These are phyloP conservation scores for Ulmus americana DNA, from an alignment of 331 rosid genomes.

Conservation along the genomic window DNA sequence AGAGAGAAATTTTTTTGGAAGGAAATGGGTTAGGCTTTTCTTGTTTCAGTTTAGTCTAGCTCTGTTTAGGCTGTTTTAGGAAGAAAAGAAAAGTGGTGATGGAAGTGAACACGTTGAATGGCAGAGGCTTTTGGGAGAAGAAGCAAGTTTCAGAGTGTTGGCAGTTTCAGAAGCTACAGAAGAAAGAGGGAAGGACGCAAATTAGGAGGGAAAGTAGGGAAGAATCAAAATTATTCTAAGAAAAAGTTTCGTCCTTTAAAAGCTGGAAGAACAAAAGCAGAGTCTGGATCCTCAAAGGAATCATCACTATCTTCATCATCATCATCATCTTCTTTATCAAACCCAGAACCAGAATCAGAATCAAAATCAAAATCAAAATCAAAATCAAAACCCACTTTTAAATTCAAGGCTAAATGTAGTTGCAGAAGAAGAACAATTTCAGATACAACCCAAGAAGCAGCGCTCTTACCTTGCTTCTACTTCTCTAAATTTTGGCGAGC, in stretches of 20 bases:
- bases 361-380: constrained; percentile 22
- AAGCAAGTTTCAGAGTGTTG: constrained; percentile 37
- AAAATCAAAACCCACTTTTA: constrained; percentile 12
- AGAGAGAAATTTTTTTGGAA: no score
- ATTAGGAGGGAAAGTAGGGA: constrained; percentile 11
- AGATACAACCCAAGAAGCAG: constrained; percentile 30
- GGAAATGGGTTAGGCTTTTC: constrained; percentile 67
- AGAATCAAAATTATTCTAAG: constrained; percentile 14
- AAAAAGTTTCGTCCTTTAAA: constrained; percentile 35
- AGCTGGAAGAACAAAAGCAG: constrained; percentile 68
- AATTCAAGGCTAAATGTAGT: constrained; percentile 30
- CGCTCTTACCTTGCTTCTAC: constrained; percentile 27
- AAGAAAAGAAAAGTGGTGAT: constrained; percentile 24
- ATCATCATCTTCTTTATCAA: constrained; percentile 13
- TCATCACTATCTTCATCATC: constrained; percentile 32
- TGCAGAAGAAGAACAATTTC: constrained; percentile 13
- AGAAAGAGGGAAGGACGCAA: neutral
- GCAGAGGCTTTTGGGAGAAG: constrained; percentile 48
- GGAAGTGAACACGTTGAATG: constrained; percentile 68
- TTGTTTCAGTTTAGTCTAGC: constrained; percentile 18
- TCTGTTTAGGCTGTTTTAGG: constrained; percentile 6
- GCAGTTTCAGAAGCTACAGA: constrained; percentile 33
- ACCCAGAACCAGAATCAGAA: constrained; percentile 1
- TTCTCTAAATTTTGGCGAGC: constrained; percentile 16
- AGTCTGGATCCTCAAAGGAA: constrained; percentile 76